These are phyloP conservation scores for Mortierella sp. DNA, from an alignment of 371 early-diverging fungal genomes.

Conservation along the genomic window DNA sequence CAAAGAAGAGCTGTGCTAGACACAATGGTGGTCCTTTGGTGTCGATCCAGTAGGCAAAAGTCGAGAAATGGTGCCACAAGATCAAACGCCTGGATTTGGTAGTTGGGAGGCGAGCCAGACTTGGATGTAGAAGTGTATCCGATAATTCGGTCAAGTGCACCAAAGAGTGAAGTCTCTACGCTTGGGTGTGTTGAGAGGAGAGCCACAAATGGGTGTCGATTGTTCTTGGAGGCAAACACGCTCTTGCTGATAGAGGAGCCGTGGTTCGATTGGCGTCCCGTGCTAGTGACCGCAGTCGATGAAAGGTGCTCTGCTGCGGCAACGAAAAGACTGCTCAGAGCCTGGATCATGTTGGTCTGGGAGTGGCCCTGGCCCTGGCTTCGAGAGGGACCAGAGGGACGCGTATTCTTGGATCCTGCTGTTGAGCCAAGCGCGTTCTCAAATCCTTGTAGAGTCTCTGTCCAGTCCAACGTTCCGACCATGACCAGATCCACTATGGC, in stretches of 20 bases:
- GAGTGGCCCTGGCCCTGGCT: constrained; percentile 25
- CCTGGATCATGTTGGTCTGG: constrained; percentile 34
- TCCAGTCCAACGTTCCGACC: constrained; percentile 26
- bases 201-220: constrained; percentile 44
- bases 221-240: constrained; percentile 37
- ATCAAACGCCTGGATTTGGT: constrained; percentile 31
- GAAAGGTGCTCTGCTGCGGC: constrained; percentile 20
- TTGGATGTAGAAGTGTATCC: constrained; percentile 16
- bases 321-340: constrained; percentile 31
- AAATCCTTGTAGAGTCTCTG: constrained; percentile 35
- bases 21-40: constrained; percentile 16
- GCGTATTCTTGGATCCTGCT: neutral
- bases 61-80: constrained; percentile 39
- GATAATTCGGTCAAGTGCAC: constrained; percentile 36
- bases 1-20: constrained; percentile 26
- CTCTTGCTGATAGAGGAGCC: constrained; percentile 10
- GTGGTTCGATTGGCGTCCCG: no score
- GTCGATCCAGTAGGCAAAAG: constrained; percentile 41
- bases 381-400: no score
- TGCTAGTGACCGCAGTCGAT: neutral
- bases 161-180: constrained; percentile 25
- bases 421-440: constrained; percentile 35
- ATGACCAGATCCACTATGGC: constrained; percentile 31
- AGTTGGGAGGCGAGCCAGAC: constrained; percentile 5
- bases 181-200: constrained; percentile 21